phyloP scores from a whole-genome alignment of 2,329 filamentous ascomycete species.

The Fusarium dlaminii region DNA sequence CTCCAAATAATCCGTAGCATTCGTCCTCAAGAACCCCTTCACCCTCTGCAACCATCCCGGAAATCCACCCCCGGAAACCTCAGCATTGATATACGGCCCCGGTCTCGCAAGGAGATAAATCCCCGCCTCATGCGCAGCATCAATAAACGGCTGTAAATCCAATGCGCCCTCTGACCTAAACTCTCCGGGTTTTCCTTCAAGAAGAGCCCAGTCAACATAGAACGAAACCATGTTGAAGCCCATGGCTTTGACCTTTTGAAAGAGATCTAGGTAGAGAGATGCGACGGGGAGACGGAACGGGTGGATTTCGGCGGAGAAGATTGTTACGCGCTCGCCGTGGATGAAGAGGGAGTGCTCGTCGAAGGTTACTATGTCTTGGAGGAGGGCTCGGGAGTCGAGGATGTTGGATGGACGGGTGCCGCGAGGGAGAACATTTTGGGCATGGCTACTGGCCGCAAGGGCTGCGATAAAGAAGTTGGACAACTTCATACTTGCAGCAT shows the following conservation, averaged over 20 bases:
- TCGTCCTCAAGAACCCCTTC: slow-evolving; percentile 71
- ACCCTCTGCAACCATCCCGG: slow-evolving; percentile 81
- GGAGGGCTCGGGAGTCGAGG: slow-evolving; percentile 37
- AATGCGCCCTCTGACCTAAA: slow-evolving; percentile 79
- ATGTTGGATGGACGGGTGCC: slow-evolving; percentile 36
- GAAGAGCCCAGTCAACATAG: slow-evolving; percentile 80
- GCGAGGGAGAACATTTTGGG: slow-evolving; percentile 22
- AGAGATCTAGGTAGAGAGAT: slow-evolving; percentile 71
- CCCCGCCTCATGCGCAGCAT: slow-evolving; percentile 76
- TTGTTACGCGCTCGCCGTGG: slow-evolving; percentile 73
- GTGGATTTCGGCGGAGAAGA: slow-evolving; percentile 80
- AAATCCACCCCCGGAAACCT: slow-evolving; percentile 79
- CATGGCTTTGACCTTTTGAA: slow-evolving; percentile 84
- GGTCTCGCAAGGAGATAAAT: slow-evolving; percentile 80
- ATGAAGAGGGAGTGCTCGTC: slow-evolving; percentile 77
- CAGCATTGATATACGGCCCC: slow-evolving; percentile 82
- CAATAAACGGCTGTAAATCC: slow-evolving; percentile 77
- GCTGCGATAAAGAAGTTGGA: neutral
- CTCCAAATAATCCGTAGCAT: slow-evolving; percentile 67
- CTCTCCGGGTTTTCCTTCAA: slow-evolving; percentile 76
- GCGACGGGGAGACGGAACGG: slow-evolving; percentile 65
- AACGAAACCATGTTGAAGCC: slow-evolving; percentile 85
- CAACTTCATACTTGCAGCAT: slow-evolving; percentile 18
- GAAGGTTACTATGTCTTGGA: slow-evolving; percentile 67
- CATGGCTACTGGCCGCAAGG: slow-evolving; percentile 3